Evolutionary conservation across 2,329 filamentous ascomycete species (phyloP).

Genomic region (Alternaria sp.): DNA sequence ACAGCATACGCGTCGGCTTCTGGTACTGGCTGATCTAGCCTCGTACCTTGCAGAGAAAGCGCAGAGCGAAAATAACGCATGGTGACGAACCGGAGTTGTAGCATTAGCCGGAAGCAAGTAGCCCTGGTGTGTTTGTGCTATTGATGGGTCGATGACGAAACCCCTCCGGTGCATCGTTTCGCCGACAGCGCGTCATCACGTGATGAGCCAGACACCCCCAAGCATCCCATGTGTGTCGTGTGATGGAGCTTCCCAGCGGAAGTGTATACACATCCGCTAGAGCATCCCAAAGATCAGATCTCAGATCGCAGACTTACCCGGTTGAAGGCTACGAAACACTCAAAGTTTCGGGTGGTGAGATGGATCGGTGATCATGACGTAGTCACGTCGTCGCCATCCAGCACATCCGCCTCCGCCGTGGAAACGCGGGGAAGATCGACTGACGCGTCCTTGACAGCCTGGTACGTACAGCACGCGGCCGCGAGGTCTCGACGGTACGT

Average conservation of each 20-base stretch:
- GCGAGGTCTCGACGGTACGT: background rate
- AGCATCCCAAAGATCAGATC: background rate
- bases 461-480: slow-evolving; percentile 8
- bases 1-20: background rate
- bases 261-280: background rate
- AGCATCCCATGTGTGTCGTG: background rate
- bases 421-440: slow-evolving; percentile 13
- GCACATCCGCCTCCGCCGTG: background rate
- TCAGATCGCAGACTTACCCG: background rate
- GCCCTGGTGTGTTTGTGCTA: background rate
- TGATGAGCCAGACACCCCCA: background rate
- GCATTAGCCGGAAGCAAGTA: background rate
- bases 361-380: slow-evolving; percentile 3
- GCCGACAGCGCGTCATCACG: slow-evolving; percentile 4
- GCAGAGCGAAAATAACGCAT: background rate
- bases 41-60: background rate
- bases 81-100: background rate
- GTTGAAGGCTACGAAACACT: background rate
- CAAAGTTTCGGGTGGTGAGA: slow-evolving; percentile 1
- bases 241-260: background rate
- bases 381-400: slow-evolving; percentile 5
- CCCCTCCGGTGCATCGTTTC: background rate
- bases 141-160: background rate
- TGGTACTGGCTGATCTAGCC: background rate
- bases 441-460: slow-evolving; percentile 25